These are phyloP conservation scores for Madurella fahalii DNA, from an alignment of 2,329 filamentous ascomycete species.

Conservation along the genomic window DNA sequence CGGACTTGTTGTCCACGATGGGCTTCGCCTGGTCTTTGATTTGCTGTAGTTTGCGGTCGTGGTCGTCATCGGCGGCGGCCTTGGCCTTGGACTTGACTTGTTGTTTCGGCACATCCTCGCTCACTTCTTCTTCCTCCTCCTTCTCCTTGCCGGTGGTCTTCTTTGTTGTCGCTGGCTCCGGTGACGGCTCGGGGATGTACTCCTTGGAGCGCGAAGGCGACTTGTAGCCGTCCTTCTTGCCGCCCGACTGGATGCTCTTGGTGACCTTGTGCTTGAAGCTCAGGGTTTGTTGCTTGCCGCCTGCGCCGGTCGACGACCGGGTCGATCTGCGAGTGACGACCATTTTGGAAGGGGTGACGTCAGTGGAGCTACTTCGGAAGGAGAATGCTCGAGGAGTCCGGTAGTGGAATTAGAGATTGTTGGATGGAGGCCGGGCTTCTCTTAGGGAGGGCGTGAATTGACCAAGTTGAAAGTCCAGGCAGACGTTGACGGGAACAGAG, in stretches of 20 bases:
- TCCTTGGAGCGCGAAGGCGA: slow-evolving; percentile 36
- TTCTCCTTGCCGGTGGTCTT: slow-evolving; percentile 26
- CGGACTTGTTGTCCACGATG: slow-evolving; percentile 40
- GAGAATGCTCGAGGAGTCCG: slow-evolving; percentile 1
- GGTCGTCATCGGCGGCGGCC: slow-evolving; percentile 23
- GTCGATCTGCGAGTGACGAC: slow-evolving; percentile 47
- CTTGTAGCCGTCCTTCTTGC: slow-evolving; percentile 37
- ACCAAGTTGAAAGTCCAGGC: not conserved
- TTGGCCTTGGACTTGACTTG: slow-evolving; percentile 26
- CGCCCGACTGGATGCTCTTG: slow-evolving; percentile 47
- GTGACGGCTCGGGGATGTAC: slow-evolving; percentile 16
- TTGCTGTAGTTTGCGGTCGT: slow-evolving; percentile 9
- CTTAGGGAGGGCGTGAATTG: not conserved
- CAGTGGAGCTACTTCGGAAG: slow-evolving; percentile 6
- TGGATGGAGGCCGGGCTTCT: not conserved
- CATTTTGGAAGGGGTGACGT: slow-evolving; percentile 35
- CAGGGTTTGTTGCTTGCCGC: slow-evolving; percentile 50
- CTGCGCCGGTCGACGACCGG: slow-evolving; percentile 32
- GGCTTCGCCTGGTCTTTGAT: not conserved
- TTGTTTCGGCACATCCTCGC: slow-evolving; percentile 6
- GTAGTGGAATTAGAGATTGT: not conserved
- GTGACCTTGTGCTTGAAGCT: slow-evolving; percentile 57
- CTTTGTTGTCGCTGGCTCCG: slow-evolving; percentile 6
- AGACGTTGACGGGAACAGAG: not conserved
- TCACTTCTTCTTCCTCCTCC: slow-evolving; percentile 23